Percentiles rank a stretch among this genome's conserved stretches.
Evolutionary conservation across 768 basidiomycete genomes (phyloP).

Genomic region (Suillus alpinus): DNA sequence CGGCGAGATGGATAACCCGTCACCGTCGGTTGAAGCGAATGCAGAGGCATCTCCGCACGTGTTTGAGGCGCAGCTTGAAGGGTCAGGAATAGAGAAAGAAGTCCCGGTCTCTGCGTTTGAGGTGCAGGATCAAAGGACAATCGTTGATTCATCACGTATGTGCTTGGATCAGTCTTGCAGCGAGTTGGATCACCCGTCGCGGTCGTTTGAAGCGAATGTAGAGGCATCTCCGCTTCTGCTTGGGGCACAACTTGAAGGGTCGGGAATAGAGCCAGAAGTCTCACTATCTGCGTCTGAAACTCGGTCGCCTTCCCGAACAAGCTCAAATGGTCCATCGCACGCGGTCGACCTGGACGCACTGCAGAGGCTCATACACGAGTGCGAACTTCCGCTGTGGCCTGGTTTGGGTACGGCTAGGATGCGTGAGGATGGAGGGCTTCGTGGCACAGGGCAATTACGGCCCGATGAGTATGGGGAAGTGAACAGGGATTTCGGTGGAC

Average conservation of each 20-base stretch:
- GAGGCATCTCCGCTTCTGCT: background rate
- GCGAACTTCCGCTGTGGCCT: background rate
- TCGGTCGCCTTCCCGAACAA: background rate
- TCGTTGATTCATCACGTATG: background rate
- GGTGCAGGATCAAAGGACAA: background rate
- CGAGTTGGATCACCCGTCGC: background rate
- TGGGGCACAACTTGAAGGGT: background rate
- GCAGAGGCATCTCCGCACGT: background rate
- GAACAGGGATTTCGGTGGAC: background rate
- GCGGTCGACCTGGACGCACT: background rate
- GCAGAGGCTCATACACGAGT: background rate
- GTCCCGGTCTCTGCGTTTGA: background rate
- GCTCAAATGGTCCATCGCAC: background rate
- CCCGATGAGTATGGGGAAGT: background rate
- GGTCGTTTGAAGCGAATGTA: background rate
- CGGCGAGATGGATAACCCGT: background rate
- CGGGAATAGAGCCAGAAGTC: background rate
- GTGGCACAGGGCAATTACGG: background rate
- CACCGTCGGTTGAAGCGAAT: background rate
- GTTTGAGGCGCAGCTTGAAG: background rate
- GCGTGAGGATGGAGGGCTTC: background rate
- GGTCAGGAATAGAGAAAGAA: background rate
- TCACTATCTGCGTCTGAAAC: background rate
- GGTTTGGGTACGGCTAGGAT: background rate
- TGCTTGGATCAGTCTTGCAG: background rate